Conservation (phyloP, 768 basidiomycete genomes). For the Suillus subalutaceus region DNA sequence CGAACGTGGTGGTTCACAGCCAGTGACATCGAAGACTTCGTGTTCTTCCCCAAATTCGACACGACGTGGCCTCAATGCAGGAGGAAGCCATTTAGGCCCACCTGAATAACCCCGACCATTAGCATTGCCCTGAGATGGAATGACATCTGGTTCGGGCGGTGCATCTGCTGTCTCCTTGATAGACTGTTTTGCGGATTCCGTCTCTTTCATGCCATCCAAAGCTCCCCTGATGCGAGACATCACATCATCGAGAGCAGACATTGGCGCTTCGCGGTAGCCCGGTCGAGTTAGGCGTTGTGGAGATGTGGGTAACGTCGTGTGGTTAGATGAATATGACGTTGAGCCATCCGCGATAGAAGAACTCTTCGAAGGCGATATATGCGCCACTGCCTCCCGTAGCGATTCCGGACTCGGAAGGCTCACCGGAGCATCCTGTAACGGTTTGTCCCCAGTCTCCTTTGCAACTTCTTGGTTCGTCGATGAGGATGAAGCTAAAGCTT, state of each 20-base stretch:
- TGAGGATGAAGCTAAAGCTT: not conserved
- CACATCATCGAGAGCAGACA: constrained; percentile 79
- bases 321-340: constrained; percentile 19
- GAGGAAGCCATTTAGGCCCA: constrained; percentile 56
- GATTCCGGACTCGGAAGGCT: constrained; percentile 1
- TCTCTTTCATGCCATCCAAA: constrained; percentile 64
- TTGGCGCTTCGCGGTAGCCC: constrained; percentile 51
- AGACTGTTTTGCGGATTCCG: constrained; percentile 16
- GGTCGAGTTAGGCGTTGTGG: constrained; percentile 27
- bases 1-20: constrained; percentile 49
- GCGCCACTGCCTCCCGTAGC: constrained; percentile 4
- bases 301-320: constrained; percentile 19
- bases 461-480: not conserved
- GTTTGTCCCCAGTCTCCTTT: not conserved
- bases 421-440: not conserved
- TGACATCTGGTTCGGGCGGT: constrained; percentile 15
- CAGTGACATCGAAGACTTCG: constrained; percentile 51
- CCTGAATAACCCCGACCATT: constrained; percentile 8
- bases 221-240: constrained; percentile 89
- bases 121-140: constrained; percentile 21
- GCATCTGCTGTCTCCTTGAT: constrained; percentile 23
- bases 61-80: constrained; percentile 47
- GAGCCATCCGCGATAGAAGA: constrained; percentile 16
- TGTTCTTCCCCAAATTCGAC: constrained; percentile 35
- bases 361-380: constrained; percentile 14